phyloP scores from a whole-genome alignment of 495 filamentous ascomycete genomes.

The Trichoderma gamsii region DNA sequence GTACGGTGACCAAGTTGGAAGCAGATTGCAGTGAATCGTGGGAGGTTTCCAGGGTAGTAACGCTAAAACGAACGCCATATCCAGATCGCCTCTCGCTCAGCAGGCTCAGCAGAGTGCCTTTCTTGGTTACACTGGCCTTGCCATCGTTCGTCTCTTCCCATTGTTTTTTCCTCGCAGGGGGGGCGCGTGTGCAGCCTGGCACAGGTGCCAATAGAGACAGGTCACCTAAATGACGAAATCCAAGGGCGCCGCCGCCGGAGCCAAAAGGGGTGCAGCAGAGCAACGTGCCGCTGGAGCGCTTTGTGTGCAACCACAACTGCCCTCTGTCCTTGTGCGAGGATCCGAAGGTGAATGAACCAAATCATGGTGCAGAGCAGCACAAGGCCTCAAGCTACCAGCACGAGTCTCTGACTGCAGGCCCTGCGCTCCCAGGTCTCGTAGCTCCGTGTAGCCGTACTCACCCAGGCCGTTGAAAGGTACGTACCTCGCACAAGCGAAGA shows the following conservation, averaged over 20 bases:
- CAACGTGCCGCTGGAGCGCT: background rate
- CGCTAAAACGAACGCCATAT: no score
- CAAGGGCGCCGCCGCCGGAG: background rate
- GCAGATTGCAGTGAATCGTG: no score
- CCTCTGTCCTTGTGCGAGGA: background rate
- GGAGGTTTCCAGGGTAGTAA: no score
- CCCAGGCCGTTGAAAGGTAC: background rate
- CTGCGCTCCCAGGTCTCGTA: no score
- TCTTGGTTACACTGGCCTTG: background rate
- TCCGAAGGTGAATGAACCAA: no score
- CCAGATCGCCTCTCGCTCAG: no score
- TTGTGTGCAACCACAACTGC: background rate
- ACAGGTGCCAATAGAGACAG: background rate
- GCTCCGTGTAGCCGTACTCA: no score
- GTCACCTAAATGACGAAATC: slow-evolving; percentile 5
- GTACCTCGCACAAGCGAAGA: background rate
- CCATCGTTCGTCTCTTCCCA: background rate
- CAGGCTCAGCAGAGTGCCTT: no score
- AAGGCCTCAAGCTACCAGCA: no score
- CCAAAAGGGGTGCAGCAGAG: background rate
- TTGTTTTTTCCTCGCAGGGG: background rate
- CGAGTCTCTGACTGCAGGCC: no score
- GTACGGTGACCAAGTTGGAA: no score
- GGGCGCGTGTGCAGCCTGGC: background rate
- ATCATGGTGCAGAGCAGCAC: no score